phyloP scores from a whole-genome alignment of 2,329 filamentous ascomycete genomes.

The Fusarium sublunatum region DNA sequence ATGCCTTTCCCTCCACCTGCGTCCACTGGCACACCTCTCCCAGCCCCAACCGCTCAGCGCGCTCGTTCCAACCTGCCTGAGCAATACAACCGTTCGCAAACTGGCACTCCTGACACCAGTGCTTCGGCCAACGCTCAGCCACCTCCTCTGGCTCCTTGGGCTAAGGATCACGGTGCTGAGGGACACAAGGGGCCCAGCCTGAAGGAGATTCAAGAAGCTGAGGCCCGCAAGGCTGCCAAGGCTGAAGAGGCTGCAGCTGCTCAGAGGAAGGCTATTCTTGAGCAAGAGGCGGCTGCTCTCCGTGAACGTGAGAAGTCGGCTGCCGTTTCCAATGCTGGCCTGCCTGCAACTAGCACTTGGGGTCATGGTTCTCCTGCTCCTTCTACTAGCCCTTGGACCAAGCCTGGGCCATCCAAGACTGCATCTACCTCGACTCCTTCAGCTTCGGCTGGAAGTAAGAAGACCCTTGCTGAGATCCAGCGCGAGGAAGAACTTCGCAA shows the following conservation, averaged over 20 bases:
- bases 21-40: constrained; percentile 82
- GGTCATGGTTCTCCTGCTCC: constrained; percentile 79
- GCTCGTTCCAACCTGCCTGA: constrained; percentile 87
- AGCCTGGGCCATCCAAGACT: constrained; percentile 65
- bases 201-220: constrained; percentile 95
- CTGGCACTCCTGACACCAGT: constrained; percentile 75
- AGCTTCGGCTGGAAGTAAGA: constrained; percentile 67
- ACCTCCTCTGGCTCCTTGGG: constrained; percentile 92
- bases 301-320: constrained; percentile 70
- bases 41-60: constrained; percentile 88
- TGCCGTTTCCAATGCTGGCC: constrained; percentile 64
- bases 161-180: constrained; percentile 79
- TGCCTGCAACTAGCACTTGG: constrained; percentile 92
- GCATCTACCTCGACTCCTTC: constrained; percentile 40
- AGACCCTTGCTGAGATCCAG: constrained; percentile 95
- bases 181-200: constrained; percentile 87
- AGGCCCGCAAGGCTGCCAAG: constrained; percentile 92
- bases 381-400: constrained; percentile 74
- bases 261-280: constrained; percentile 78
- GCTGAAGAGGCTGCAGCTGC: constrained; percentile 84
- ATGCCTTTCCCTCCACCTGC: constrained; percentile 73
- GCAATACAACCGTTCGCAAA: constrained; percentile 75
- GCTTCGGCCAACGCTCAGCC: constrained; percentile 58
- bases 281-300: constrained; percentile 77
- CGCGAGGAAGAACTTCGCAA: constrained; percentile 89